These are phyloP conservation scores for Articulospora tetracladia DNA, from an alignment of 495 filamentous ascomycete genomes.

Conservation along the genomic window DNA sequence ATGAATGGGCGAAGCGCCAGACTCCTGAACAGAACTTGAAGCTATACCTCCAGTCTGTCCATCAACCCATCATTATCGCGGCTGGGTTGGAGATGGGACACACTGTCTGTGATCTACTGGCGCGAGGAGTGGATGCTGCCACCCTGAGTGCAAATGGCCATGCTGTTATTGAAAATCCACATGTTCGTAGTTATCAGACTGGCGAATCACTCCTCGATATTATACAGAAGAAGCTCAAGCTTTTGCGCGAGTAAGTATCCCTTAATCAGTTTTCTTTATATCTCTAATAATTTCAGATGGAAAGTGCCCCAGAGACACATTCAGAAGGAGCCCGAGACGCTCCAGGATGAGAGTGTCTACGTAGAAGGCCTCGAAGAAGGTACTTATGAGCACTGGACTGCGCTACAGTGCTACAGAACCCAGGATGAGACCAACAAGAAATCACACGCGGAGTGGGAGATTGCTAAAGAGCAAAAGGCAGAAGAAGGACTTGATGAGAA, in stretches of 20 bases:
- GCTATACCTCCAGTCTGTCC: constrained; percentile 30
- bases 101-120: constrained; percentile 51
- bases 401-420: background rate
- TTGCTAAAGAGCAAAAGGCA: constrained; percentile 14
- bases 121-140: constrained; percentile 56
- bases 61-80: constrained; percentile 61
- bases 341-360: constrained; percentile 39
- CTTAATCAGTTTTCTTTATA: background rate
- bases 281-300: constrained; percentile 23
- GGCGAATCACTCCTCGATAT: constrained; percentile 53
- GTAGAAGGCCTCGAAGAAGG: constrained; percentile 34
- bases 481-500: constrained; percentile 44
- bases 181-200: constrained; percentile 2
- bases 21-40: constrained; percentile 37
- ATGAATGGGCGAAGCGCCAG: constrained; percentile 23
- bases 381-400: constrained; percentile 47
- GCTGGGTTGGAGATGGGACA: constrained; percentile 44
- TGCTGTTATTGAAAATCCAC: constrained; percentile 26
- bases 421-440: constrained; percentile 22
- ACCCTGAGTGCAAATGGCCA: constrained; percentile 34
- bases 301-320: constrained; percentile 21
- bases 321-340: constrained; percentile 19
- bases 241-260: constrained; percentile 29
- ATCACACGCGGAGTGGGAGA: constrained; percentile 27
- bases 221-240: constrained; percentile 44